Percentiles rank a stretch among this genome's conserved stretches.
Conservation (phyloP, 192 early-diverging fungal species). For the Backusella mclennaniae region DNA sequence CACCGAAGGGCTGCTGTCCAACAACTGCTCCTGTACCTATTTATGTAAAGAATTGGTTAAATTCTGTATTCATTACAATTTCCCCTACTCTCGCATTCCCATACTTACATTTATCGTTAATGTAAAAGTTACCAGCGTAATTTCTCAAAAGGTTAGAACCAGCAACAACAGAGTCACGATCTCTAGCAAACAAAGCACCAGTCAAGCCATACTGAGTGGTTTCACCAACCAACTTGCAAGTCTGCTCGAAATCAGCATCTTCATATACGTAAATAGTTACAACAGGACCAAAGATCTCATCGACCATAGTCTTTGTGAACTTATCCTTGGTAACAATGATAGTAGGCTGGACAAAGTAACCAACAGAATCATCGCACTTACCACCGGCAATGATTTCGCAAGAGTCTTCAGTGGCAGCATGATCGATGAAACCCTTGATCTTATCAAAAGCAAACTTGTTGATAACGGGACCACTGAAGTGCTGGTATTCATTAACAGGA, state of each 20-base stretch:
- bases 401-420: slow-evolving; percentile 62
- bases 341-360: slow-evolving; percentile 92
- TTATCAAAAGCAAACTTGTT: slow-evolving; percentile 91
- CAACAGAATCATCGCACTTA: slow-evolving; percentile 78
- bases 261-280: slow-evolving; percentile 91
- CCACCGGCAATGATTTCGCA: slow-evolving; percentile 91
- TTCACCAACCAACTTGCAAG: slow-evolving; percentile 70
- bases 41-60: not conserved
- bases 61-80: not conserved
- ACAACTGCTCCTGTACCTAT: slow-evolving; percentile 87
- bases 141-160: slow-evolving; percentile 79
- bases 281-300: slow-evolving; percentile 98
- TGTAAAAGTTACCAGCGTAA: slow-evolving; percentile 96
- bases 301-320: slow-evolving; percentile 78
- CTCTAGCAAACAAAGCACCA: slow-evolving; percentile 86
- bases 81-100: not conserved
- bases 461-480: slow-evolving; percentile 91
- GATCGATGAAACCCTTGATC: slow-evolving; percentile 88
- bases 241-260: slow-evolving; percentile 73
- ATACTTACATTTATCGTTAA: slow-evolving; percentile 89
- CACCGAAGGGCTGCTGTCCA: slow-evolving; percentile 98
- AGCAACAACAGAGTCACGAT: slow-evolving; percentile 73
- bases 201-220: slow-evolving; percentile 91
- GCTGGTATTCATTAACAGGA: slow-evolving; percentile 77
- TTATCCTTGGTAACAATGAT: slow-evolving; percentile 86